Base-by-base conservation (phyloP, 2,329 filamentous ascomycete genomes). In the Cordyceps sp. region DNA sequence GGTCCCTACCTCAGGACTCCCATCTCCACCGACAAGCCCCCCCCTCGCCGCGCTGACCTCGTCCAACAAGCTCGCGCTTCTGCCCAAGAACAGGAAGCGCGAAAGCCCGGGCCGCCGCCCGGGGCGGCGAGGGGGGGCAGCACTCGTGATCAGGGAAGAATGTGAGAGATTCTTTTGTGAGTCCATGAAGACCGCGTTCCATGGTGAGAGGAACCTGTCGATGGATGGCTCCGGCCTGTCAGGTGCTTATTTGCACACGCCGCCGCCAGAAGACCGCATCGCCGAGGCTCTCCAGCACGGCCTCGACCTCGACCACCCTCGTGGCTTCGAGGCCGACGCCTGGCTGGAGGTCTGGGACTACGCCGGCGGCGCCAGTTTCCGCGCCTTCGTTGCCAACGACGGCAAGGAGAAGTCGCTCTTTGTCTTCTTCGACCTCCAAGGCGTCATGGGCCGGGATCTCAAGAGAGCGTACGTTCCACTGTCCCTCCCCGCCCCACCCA, bases 161-260 rank as follows among this genome's bases (percentile, higher is more conserved):
- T 93, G 86, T 93, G 86, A 93, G 85, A 94, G 86, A 71, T 88
- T 93, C 78, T 93, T 93, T 74, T 93, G 86, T 66, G 84, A 88
- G 78, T 78, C 77, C 71, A 82, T 93, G 76, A 80, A 73, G 64
- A 66, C 77, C 66, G 79, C 82, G 67, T 93, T 94, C 75, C 81
- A 79, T 70, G 86, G 83, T 93, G 85, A 92, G 84, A 76, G 78
- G 80, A 76, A 75, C 62, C 58, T 64, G 68, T 70, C 61, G 57
- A 62, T 64, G 66, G 69, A 75, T 73, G 78, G 73, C 78, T 88
- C 82, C 73, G 73, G 79, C 73, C 78, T 79, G 71, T 75, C 80
- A 74, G 77, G 73, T 88, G 73, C 76, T 61, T 51, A 57, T 48
- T 49, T 61, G 44, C 60, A 60, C 42, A 71, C 66, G 47, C 66